Conservation (phyloP, 1,284 basidiomycete genomes). For the Cutaneotrichosporon mucoides region DNA sequence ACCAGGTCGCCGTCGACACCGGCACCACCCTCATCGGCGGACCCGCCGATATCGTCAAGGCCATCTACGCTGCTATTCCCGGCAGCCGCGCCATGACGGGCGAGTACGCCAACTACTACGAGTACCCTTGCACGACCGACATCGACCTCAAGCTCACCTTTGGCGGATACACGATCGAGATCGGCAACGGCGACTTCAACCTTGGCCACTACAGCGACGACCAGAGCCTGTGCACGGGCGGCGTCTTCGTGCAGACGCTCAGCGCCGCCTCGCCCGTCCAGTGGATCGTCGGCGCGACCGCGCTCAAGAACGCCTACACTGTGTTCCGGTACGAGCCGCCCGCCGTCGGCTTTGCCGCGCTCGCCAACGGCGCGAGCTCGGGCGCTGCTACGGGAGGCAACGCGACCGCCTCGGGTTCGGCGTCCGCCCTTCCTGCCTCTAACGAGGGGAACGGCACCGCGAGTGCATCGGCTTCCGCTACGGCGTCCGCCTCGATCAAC, state of each 20-base stretch:
- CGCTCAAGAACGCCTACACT: constrained; percentile 81
- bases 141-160: constrained; percentile 69
- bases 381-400: not conserved
- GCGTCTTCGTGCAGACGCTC: constrained; percentile 42
- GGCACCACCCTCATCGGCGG: constrained; percentile 91
- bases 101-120: constrained; percentile 66
- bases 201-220: constrained; percentile 54
- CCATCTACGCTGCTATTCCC: constrained; percentile 73
- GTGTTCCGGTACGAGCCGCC: constrained; percentile 71
- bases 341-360: constrained; percentile 73
- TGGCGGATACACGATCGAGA: constrained; percentile 58
- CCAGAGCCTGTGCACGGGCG: constrained; percentile 47
- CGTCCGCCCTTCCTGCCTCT: not conserved
- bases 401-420: not conserved
- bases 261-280: constrained; percentile 39
- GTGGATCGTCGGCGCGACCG: constrained; percentile 49
- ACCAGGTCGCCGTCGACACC: constrained; percentile 56
- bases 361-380: constrained; percentile 8
- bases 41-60: constrained; percentile 60
- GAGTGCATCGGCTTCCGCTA: not conserved
- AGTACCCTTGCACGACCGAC: constrained; percentile 64
- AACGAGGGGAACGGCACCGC: not conserved
- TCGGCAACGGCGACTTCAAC: constrained; percentile 74
- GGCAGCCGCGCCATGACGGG: constrained; percentile 62
- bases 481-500: not conserved